phyloP scores from a whole-genome alignment of 352 stramenopile species.

The Globisporangium rhizosaccharum region DNA sequence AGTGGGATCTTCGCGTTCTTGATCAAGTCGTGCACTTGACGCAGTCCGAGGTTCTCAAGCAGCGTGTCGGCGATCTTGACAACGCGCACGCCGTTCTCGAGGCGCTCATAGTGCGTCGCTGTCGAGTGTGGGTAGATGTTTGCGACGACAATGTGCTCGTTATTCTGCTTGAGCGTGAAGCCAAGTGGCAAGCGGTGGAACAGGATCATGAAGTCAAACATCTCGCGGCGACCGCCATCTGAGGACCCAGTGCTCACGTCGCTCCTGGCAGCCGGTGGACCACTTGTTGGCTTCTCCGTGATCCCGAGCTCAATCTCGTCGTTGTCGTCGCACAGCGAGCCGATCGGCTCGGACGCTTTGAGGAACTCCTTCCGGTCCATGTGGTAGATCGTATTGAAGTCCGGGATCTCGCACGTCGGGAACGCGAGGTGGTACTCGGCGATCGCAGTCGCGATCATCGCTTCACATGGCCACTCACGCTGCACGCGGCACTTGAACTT shows the following conservation, averaged over 20 bases:
- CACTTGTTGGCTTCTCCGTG: conserved; percentile 21
- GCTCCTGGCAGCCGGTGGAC: conserved; percentile 9
- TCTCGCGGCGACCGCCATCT: conserved; percentile 19
- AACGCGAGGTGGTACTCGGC: conserved; percentile 57
- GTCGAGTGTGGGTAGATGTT: conserved; percentile 82
- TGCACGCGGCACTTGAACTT: conserved; percentile 53
- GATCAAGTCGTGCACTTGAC: conserved; percentile 82
- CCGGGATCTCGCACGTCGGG: conserved; percentile 60
- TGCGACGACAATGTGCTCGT: conserved; percentile 69
- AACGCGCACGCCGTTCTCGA: conserved; percentile 66
- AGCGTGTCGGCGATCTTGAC: conserved; percentile 59
- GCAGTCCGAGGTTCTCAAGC: conserved; percentile 60
- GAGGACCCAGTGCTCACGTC: conserved; percentile 22
- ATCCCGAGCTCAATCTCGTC: conserved; percentile 69
- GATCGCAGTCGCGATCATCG: conserved; percentile 53
- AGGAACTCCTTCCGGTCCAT: conserved; percentile 47
- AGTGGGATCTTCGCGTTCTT: conserved; percentile 68
- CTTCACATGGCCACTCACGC: conserved; percentile 60
- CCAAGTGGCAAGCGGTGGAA: conserved; percentile 84
- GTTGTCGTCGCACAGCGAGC: conserved; percentile 36
- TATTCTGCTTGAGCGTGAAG: conserved; percentile 80
- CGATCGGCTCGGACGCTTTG: conserved; percentile 40
- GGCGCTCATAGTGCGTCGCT: conserved; percentile 65
- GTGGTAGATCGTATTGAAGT: conserved; percentile 75
- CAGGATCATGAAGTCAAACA: conserved; percentile 64